These are phyloP conservation scores for Linderina pennispora DNA, from an alignment of 192 early-diverging fungal genomes.

Conservation along the genomic window DNA sequence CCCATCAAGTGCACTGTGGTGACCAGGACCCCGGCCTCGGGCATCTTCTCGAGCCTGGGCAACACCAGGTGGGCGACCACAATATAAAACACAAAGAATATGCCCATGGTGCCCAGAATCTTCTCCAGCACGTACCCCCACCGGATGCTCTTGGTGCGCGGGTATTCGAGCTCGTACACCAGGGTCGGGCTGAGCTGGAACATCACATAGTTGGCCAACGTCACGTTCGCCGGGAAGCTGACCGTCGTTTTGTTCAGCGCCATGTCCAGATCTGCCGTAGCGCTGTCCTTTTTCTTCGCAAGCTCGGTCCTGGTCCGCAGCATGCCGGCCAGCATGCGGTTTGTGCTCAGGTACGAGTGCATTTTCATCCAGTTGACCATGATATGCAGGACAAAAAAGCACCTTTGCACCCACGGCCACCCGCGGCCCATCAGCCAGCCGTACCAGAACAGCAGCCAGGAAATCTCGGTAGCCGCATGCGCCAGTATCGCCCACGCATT, in stretches of 20 bases:
- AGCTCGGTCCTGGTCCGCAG: conserved; percentile 12
- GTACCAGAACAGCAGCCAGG: conserved; percentile 54
- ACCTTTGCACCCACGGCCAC: conserved; percentile 89
- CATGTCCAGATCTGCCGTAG: conserved; percentile 50
- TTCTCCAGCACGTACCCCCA: conserved; percentile 87
- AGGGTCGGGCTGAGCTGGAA: conserved; percentile 85
- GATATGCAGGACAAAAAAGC: conserved; percentile 80
- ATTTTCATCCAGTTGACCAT: conserved; percentile 95
- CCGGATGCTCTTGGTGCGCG: conserved; percentile 77
- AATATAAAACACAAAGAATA: conserved; percentile 74
- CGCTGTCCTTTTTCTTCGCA: conserved; percentile 11
- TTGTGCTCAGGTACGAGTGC: conserved; percentile 86
- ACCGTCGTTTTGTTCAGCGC: conserved; percentile 51
- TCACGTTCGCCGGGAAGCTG: conserved; percentile 75
- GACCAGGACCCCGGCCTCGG: conserved; percentile 55
- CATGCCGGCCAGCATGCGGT: conserved; percentile 58
- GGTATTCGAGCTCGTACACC: conserved; percentile 92
- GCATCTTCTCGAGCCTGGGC: conserved; percentile 65
- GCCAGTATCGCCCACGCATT: conserved; percentile 8
- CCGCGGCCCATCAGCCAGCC: conserved; percentile 55
- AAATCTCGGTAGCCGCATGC: conserved; percentile 57
- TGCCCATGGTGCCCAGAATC: conserved; percentile 65
- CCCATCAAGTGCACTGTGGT: conserved; percentile 62
- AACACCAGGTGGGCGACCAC: conserved; percentile 84
- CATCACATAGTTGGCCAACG: conserved; percentile 75